Evolutionary conservation across 129 eudicot species (phyloP), one percentile per base, ranked within the genome.

Genomic region (Saussurea involucrata): DNA sequence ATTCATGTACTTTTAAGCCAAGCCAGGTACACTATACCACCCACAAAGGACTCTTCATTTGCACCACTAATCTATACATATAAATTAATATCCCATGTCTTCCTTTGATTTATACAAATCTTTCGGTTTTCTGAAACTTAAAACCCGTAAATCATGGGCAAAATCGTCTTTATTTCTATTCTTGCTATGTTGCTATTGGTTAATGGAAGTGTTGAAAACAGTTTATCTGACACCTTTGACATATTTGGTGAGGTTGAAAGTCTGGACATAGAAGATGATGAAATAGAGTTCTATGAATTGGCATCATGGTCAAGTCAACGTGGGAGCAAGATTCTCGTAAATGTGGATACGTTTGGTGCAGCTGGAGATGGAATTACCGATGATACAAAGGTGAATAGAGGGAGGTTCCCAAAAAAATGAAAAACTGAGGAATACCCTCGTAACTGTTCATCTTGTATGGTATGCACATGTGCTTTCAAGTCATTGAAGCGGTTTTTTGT

Each of bases 241-340:
- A 55, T 80, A 75, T 75, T 73, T 61, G 80, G 70, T 27, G 78
- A 83, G 46, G 49, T 92, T 67, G 95, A 85, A 22, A 74, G 63
- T 68, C 40, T 89, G 55, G 88, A 90, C 20, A 34, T 82, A 5
- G 77, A 85, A 66, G 91, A 87, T 46, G 91, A 76, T n/a, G 92
- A 85, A 34, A 13, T 73, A 7, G 97, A 89, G 74, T 63, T 69
- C 8, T 68, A 66, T 60, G 96, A 91, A 31, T 63, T 58, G 64
- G 80, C 89, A 12, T 77, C 84, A 1, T 89, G 92, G 92, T 80
- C 79, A 42, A 87, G 93, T 82, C 78, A 82, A 57, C 84, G 58
- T 69, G 86, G 85, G 63, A 85, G 77, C 82, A 88, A 87, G 82
- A 82, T 63, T 70, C 73, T 76, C 0, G 81, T 81, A 67, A 81